Evolutionary conservation across 306 rosid genomes (phyloP), one percentile per base, ranked within the genome.

Genomic region (Spatholobus suberectus): DNA sequence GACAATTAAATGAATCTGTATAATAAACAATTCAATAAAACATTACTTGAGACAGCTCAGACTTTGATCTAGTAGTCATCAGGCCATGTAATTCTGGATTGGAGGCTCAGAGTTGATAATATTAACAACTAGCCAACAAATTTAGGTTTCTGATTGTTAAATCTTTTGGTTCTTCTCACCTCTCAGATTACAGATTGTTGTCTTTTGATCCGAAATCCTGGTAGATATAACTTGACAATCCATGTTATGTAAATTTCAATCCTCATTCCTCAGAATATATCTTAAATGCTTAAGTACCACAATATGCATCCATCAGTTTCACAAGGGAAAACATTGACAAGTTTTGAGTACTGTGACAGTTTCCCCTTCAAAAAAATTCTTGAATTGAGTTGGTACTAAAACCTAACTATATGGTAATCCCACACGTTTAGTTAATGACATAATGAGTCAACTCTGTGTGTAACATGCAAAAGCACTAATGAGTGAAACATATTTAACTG

Each of bases 401-500:
- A 24, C 23, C 49, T 40, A 75, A 52, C 5, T 17, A 37, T 13
- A 65, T 51, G 23, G 34, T 63, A 51, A 74, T 24, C 23, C 38
- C 40, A 18, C 51, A 75, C 5, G 17, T 75, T 10, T 8, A 8
- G 34, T 55, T 32, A 23, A 66, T 21, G 52, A 43, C 49, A 21
- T 58, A 18, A 38, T 43, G 8, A 52, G 10, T 84, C 41, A 72
- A 27, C 10, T 80, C 65, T 27, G 38, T 37, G 54, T 55, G 35
- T 51, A n/a, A 74, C 81, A 85, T 55, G 74, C 67, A 79, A 61
- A 82, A 58, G 40, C 76, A 66, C 40, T 68, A 68, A 73, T 17
- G 69, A 78, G 77, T 49, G 77, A 78, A 84, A 74, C 82, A 81
- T 85, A 90, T 76, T 85, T 79, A 88, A 91, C 88, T 85, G 85